Conservation (phyloP, 2,329 filamentous ascomycete species). For the Fusarium heterosporum region DNA sequence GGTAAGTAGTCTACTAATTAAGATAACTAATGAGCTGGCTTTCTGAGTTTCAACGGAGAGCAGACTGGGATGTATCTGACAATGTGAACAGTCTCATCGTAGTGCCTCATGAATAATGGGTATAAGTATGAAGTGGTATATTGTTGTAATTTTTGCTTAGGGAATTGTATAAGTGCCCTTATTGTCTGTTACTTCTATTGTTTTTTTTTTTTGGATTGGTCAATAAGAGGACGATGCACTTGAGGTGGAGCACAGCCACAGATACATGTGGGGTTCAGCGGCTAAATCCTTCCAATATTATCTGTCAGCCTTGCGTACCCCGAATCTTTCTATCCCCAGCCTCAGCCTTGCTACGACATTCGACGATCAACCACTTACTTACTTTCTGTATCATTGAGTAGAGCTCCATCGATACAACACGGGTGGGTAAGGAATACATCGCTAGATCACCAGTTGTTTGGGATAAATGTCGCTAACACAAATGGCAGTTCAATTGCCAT, state of each 20-base stretch:
- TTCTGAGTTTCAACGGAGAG: no score
- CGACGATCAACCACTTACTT: constrained; percentile 18
- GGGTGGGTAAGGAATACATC: neutral
- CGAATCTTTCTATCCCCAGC: constrained; percentile 38
- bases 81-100: no score
- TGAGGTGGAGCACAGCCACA: constrained; percentile 20
- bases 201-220: constrained; percentile 16
- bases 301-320: constrained; percentile 41
- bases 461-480: neutral
- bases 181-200: neutral
- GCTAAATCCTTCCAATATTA: neutral
- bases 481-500: neutral
- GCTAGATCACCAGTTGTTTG: fast-evolving
- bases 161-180: neutral
- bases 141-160: no score
- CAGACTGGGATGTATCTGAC: no score
- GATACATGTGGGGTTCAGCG: neutral
- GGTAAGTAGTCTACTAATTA: no score
- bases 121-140: no score
- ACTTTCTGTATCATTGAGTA: constrained; percentile 9
- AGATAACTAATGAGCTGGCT: no score
- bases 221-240: neutral
- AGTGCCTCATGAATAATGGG: no score
- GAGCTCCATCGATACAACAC: constrained; percentile 4
- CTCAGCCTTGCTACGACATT: constrained; percentile 45